Conservation (phyloP, 2,329 filamentous ascomycete genomes). For the Talaromyces sp. region DNA sequence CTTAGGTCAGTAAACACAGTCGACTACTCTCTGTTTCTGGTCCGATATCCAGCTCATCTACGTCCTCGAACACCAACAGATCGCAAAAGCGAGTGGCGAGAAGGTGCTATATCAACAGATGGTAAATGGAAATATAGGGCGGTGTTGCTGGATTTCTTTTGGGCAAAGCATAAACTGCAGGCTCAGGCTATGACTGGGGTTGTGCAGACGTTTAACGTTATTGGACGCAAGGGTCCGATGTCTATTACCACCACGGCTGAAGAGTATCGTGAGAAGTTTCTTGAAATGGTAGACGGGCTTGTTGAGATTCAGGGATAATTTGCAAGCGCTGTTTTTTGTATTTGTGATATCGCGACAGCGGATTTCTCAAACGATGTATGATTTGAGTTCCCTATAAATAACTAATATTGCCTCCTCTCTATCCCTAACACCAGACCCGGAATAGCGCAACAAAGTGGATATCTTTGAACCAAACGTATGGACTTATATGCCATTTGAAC, state of each 20-base stretch:
- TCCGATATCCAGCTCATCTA: constrained; percentile 49
- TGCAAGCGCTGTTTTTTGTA: not conserved
- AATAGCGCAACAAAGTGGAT: not conserved
- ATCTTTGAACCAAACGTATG: not conserved
- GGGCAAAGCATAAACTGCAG: constrained; percentile 66
- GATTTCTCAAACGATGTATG: not conserved
- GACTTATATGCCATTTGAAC: not conserved
- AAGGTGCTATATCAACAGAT: constrained; percentile 56
- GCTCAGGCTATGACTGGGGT: constrained; percentile 62
- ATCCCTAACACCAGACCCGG: not conserved
- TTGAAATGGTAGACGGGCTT: constrained; percentile 48
- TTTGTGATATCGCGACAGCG: not conserved
- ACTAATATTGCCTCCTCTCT: not conserved
- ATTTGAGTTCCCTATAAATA: not conserved
- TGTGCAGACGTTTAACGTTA: constrained; percentile 58
- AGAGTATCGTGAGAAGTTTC: constrained; percentile 60
- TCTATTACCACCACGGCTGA: constrained; percentile 64
- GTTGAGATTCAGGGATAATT: constrained; percentile 30
- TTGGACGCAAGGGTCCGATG: constrained; percentile 65
- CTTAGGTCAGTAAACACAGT: constrained; percentile 61
- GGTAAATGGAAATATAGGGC: constrained; percentile 63
- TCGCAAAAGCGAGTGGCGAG: constrained; percentile 50
- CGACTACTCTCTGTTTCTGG: constrained; percentile 70
- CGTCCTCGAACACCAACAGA: constrained; percentile 30
- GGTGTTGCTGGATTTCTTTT: constrained; percentile 70